Evolutionary conservation across 1,139 yeast genomes (phyloP).

Genomic region (Wickerhamomyces sp.): DNA sequence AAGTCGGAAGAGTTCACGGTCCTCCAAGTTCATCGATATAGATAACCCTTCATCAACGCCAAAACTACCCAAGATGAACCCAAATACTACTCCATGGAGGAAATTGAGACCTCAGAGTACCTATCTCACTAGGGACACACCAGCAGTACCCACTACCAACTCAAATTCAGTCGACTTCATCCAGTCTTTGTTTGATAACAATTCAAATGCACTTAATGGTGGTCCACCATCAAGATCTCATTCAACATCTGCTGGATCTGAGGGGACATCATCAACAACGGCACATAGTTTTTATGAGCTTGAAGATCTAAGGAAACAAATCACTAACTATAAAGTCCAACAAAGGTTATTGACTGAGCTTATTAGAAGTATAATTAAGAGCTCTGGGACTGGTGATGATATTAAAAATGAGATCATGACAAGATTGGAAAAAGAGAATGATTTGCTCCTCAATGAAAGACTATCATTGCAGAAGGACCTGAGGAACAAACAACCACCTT

Average conservation of each 20-base stretch:
- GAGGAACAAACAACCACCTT: constrained; percentile 6
- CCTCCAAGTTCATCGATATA: constrained; percentile 21
- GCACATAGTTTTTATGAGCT: constrained; percentile 21
- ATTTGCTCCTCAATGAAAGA: constrained; percentile 13
- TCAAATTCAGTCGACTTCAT: constrained; percentile 15
- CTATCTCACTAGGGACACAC: constrained; percentile 6
- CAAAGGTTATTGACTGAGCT: constrained; percentile 29
- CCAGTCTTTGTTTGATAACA: constrained; percentile 17
- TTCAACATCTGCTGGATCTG: constrained; percentile 17
- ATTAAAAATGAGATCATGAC: constrained; percentile 25
- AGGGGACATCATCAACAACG: constrained; percentile 18
- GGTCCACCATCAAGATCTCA: constrained; percentile 16
- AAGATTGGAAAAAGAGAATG: constrained; percentile 22
- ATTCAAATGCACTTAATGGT: constrained; percentile 3
- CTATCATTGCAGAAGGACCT: constrained; percentile 17
- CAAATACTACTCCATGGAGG: constrained; percentile 30
- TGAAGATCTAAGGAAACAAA: constrained; percentile 29
- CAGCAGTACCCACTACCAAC: background rate
- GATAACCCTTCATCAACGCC: constrained; percentile 22
- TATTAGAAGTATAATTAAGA: constrained; percentile 26
- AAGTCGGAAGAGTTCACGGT: constrained; percentile 1
- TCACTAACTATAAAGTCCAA: constrained; percentile 31
- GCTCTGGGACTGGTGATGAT: constrained; percentile 18
- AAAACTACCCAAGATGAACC: constrained; percentile 26
- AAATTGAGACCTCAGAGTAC: constrained; percentile 21